Base-by-base conservation (phyloP, 2,329 filamentous ascomycete species). In the Ceratocystis cubensis region DNA sequence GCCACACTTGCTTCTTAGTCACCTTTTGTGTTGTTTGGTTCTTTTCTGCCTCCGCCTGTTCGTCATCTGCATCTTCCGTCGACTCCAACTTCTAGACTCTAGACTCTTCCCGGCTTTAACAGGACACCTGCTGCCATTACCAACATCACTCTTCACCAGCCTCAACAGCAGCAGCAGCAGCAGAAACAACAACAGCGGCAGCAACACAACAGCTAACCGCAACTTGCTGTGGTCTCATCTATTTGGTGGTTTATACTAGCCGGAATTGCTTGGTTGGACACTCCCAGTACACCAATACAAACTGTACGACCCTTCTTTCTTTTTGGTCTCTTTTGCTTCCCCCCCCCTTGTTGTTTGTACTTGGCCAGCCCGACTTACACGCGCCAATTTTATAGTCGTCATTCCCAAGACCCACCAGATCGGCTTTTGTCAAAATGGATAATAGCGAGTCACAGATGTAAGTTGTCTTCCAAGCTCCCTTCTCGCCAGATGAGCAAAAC, bases 361-460 rank as follows among this genome's bases (percentile, higher is more conserved):
- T 48, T 48, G 15, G 53, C 53, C 22, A 28, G 15, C 53, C 28
- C 25, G 53, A 25, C 53, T 59, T 33, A 28, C 22, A 59, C 28
- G 37, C 22, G 5, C 53, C 30, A 59, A 41, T 41, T 59, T 28
- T n/a, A 25, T 59, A 59, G 22, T 25, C 53, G 28, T 33, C 30
- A 59, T 25, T 10, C 28, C 53, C 17, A 48, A 48, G 45, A 48
- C 61, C 44, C 30, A 25, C 37, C 20, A 63, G 22, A 46, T 17
- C 41, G n/a, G 8, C 15, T 41, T 41, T 41, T 5, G 73, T 20
- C 74, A 75, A 73, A 75, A 82, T 83, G 81, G 78, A 82, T 72
- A 75, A 79, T 69, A 77, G 74, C 72, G 79, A 82, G 71, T 74
- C 78, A 72, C 78, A 81, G 72, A 73, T 82, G 81, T 84, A 81